Conservation (phyloP, 2,329 filamentous ascomycete species). For the Trichoderma oligosporum region DNA sequence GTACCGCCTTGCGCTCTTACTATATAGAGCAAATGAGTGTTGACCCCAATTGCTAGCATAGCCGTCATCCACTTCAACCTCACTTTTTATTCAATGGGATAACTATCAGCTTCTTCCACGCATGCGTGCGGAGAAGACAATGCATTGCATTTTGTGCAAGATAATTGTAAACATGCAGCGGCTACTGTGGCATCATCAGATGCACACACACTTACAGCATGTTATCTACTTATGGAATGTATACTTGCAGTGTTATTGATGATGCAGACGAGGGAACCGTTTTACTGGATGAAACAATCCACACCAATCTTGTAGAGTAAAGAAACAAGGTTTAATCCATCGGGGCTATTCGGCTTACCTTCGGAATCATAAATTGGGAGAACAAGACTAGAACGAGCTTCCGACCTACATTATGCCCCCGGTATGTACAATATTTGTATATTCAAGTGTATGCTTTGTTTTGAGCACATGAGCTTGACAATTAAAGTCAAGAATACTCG, state of each 20-base stretch:
- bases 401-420: not conserved
- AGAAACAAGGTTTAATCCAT: slow-evolving; percentile 13
- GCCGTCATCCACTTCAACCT: slow-evolving; percentile 4
- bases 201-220: not conserved
- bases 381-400: not conserved
- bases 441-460: too few relatives aligned
- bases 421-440: not conserved
- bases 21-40: not conserved
- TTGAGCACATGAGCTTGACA: not conserved
- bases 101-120: not conserved
- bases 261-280: not conserved
- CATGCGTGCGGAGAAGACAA: not conserved
- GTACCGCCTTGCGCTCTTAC: not conserved
- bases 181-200: not conserved
- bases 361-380: not conserved
- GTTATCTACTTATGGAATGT: not conserved
- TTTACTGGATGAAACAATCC: slow-evolving; percentile 7
- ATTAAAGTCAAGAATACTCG: not conserved
- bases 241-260: not conserved
- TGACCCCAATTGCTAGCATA: slow-evolving; percentile 4
- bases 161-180: not conserved
- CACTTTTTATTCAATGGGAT: not conserved
- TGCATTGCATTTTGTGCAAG: not conserved
- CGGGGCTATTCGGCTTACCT: slow-evolving; percentile 12
- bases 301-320: slow-evolving; percentile 1